Conservation (phyloP, 148 eudicot species). For the Rhododendron griersonianum region DNA sequence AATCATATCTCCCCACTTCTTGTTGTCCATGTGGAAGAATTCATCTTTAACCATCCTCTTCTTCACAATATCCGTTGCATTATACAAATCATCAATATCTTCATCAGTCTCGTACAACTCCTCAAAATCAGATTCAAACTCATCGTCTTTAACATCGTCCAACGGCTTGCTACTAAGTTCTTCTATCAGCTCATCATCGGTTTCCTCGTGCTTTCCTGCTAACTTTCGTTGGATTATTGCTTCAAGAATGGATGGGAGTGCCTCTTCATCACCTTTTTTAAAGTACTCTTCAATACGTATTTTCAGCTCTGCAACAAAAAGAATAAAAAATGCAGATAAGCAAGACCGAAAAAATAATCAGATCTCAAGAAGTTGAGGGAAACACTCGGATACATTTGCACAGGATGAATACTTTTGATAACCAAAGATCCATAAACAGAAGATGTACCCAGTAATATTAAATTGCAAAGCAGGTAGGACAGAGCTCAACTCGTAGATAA, state of each 20-base stretch:
- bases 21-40: slow-evolving; percentile 66
- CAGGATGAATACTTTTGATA: neutral
- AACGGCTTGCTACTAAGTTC: slow-evolving; percentile 41
- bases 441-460: neutral
- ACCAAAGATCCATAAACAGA: neutral
- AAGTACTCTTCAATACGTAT: slow-evolving; percentile 54
- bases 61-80: slow-evolving; percentile 46
- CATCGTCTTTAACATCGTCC: slow-evolving; percentile 39
- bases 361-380: neutral
- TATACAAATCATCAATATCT: slow-evolving; percentile 51
- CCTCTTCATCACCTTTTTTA: slow-evolving; percentile 50
- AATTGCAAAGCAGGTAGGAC: neutral
- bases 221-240: slow-evolving; percentile 53
- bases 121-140: slow-evolving; percentile 68
- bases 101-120: slow-evolving; percentile 55
- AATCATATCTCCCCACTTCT: slow-evolving; percentile 71
- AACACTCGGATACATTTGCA: neutral
- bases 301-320: slow-evolving; percentile 55
- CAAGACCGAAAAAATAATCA: neutral
- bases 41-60: slow-evolving; percentile 49
- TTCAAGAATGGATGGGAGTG: slow-evolving; percentile 48
- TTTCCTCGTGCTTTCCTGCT: slow-evolving; percentile 61
- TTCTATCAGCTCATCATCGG: slow-evolving; percentile 71
- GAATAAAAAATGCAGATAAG: neutral
- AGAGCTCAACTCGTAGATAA: neutral